Evolutionary conservation across 768 basidiomycete genomes (phyloP).

Genomic region (Butyriboletus loyo): DNA sequence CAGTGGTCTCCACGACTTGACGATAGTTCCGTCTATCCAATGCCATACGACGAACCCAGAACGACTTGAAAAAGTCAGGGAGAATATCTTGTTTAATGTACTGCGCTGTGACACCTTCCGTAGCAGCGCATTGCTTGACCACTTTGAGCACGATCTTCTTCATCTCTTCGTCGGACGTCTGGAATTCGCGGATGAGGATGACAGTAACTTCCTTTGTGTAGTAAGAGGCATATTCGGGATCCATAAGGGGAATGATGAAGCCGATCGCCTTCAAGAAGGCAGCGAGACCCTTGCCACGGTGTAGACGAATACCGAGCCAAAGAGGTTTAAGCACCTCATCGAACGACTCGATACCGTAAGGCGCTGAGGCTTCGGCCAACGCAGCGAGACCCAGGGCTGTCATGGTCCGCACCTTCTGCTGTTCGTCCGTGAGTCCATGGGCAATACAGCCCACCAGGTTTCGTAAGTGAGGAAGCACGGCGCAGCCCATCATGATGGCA

Average conservation of each 20-base stretch:
- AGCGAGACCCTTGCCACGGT: conserved; percentile 75
- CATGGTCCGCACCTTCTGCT: conserved; percentile 80
- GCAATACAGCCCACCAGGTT: conserved; percentile 97
- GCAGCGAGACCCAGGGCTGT: conserved; percentile 80
- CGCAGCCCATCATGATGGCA: conserved; percentile 99
- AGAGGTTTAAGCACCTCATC: conserved; percentile 87
- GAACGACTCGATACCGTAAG: conserved; percentile 99
- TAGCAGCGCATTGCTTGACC: conserved; percentile 97
- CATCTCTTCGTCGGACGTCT: conserved; percentile 99
- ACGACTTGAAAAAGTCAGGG: conserved; percentile 98
- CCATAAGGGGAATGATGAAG: conserved; percentile 99
- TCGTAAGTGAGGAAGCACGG: conserved; percentile 93
- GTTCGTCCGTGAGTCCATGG: conserved; percentile 72
- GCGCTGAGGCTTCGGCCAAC: conserved; percentile 93
- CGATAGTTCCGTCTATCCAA: conserved; percentile 94
- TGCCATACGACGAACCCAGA: conserved; percentile 99
- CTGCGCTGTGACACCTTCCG: conserved; percentile 92
- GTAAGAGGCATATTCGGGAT: conserved; percentile 98
- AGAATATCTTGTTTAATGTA: conserved; percentile 98
- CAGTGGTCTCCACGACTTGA: conserved; percentile 98
- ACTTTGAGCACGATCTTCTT: conserved; percentile 99
- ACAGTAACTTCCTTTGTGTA: conserved; percentile 98
- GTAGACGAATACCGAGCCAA: conserved; percentile 75
- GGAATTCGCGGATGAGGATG: conserved; percentile 97
- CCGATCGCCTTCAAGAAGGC: conserved; percentile 91